phyloP scores from a whole-genome alignment of 805 yeast genomes.

The Sungouiella blattae region DNA sequence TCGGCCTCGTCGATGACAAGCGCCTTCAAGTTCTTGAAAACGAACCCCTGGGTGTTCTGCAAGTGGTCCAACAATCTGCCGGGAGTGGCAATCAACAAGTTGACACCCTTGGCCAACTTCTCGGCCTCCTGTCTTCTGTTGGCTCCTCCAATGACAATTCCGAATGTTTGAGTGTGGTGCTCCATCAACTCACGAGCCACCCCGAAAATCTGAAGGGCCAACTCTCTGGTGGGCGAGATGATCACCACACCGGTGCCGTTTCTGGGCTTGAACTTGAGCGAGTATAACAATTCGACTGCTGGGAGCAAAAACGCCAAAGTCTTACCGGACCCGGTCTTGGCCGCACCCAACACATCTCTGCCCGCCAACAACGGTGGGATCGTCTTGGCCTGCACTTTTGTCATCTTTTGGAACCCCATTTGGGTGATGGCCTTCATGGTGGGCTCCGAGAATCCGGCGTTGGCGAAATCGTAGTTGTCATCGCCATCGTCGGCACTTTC shows the following conservation, averaged over 20 bases:
- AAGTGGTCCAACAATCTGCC: slow-evolving; percentile 95
- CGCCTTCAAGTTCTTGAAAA: slow-evolving; percentile 91
- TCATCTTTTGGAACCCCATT: slow-evolving; percentile 92
- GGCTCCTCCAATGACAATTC: slow-evolving; percentile 97
- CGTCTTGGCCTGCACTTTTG: slow-evolving; percentile 91
- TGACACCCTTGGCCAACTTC: slow-evolving; percentile 89
- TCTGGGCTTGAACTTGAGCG: slow-evolving; percentile 92
- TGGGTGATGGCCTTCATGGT: slow-evolving; percentile 76
- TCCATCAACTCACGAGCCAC: slow-evolving; percentile 95
- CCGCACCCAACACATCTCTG: slow-evolving; percentile 97
- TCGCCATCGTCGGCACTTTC: slow-evolving; percentile 28
- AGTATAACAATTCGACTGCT: slow-evolving; percentile 87
- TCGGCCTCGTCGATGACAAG: slow-evolving; percentile 97
- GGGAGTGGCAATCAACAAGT: slow-evolving; percentile 92
- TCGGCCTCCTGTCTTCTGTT: slow-evolving; percentile 97
- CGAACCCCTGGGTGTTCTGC: slow-evolving; percentile 91
- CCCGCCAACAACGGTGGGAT: slow-evolving; percentile 97
- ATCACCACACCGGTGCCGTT: slow-evolving; percentile 97
- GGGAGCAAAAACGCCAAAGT: slow-evolving; percentile 94
- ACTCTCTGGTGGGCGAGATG: slow-evolving; percentile 95
- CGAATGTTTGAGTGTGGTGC: slow-evolving; percentile 87
- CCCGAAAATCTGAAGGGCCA: slow-evolving; percentile 96
- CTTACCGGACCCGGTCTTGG: slow-evolving; percentile 98
- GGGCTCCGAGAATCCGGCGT: slow-evolving; percentile 67
- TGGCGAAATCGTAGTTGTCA: slow-evolving; percentile 32